Evolutionary conservation across 208 protist species (phyloP).

Genomic region (Crithidia expoeki): DNA sequence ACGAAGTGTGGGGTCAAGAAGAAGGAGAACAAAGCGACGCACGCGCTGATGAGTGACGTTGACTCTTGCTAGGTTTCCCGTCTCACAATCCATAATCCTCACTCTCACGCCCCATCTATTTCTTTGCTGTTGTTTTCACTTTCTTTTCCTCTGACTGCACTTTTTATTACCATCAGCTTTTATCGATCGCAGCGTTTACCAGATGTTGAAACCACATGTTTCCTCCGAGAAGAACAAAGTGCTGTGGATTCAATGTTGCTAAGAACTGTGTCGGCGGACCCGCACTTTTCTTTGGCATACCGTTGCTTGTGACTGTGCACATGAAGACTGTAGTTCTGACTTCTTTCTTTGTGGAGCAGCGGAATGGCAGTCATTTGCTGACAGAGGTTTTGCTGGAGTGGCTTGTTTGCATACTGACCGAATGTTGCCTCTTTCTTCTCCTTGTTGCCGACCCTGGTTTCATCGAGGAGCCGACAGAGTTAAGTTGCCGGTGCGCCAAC

Average conservation of each 20-base stretch:
- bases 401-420: constrained; percentile 8
- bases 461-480: constrained; percentile 19
- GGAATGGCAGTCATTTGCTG: background rate
- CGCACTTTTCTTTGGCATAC: constrained; percentile 29
- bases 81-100: too few relatives aligned
- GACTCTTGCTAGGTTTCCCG: too few relatives aligned
- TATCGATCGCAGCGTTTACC: too few relatives aligned
- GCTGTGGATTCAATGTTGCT: constrained; percentile 37
- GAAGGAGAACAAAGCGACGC: too few relatives aligned
- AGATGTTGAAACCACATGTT: constrained; percentile 1
- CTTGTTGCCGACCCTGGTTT: constrained; percentile 61
- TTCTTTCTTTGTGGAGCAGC: background rate
- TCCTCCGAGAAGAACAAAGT: background rate
- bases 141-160: background rate
- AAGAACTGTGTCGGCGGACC: constrained; percentile 31
- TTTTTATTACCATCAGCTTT: too few relatives aligned
- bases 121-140: too few relatives aligned
- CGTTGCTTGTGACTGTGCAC: constrained; percentile 10
- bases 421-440: constrained; percentile 28
- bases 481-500: constrained; percentile 45
- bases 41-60: too few relatives aligned
- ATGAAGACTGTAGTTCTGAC: constrained; percentile 24
- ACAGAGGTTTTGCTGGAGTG: constrained; percentile 19
- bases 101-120: too few relatives aligned
- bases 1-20: too few relatives aligned